Base-by-base conservation (phyloP, 2,329 filamentous ascomycete genomes). In the Penicillium corylophilum region DNA sequence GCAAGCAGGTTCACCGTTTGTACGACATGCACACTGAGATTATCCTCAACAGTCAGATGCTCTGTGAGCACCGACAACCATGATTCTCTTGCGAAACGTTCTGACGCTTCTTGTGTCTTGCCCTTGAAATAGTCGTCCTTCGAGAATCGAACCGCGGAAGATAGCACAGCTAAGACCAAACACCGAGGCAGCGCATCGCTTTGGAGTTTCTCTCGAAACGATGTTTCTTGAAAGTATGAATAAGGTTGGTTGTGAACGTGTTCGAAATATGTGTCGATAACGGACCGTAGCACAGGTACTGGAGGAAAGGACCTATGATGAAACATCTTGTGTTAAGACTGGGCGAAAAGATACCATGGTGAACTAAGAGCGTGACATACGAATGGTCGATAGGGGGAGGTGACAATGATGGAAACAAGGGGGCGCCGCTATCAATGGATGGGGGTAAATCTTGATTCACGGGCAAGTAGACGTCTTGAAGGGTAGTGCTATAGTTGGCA, bases 201-300 rank as follows among this genome's bases (percentile, higher is more conserved):
- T 6, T 64, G 54, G 1, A 71, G 50, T 22, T 57, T 57, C 16
- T 60, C 55, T 5, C 70, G 64, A 46, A 74, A 74, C 2, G 52
- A 62, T 0, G 35, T 40, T 45, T 73, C 70, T 24, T 72, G 69
- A 50, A 74, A 72, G 48, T 68, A 71, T 0, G 62, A 67, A 52
- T 74, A 74, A 1, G 71, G 71, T 28, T 73, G 69, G 31, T 71
- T 72, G 28, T 74, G 71, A 23, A 62, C 65, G 41, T 63, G 67
- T 7, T 36, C 29, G 46, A 74, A 74, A 45, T 68, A 74, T 5
- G 62, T 63, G 26, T 62, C 57, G 4, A 66, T 55, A 5, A 64
- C 47, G 0, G 61, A 63, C 7, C 24, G 26, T 2, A 64, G 38
- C 4, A 66, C 56, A 1, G 57, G 24, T 1, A 22, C 18, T 2